These are phyloP conservation scores for Penicillium angulare DNA, from an alignment of 495 filamentous ascomycete genomes.

Conservation along the genomic window DNA sequence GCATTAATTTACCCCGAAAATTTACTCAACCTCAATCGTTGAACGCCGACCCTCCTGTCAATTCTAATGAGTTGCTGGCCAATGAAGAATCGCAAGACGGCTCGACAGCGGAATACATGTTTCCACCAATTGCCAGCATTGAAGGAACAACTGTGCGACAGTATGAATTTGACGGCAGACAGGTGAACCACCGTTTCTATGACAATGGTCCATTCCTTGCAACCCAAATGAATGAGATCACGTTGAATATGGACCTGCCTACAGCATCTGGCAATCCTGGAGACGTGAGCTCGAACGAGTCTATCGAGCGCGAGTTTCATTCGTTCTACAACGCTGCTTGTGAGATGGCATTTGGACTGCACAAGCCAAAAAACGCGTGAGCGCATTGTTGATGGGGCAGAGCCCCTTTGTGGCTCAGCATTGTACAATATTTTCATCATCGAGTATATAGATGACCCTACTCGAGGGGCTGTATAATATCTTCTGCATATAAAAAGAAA, in stretches of 20 bases:
- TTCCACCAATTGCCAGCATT: slow-evolving; percentile 30
- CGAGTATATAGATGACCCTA: not conserved
- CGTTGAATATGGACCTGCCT: slow-evolving; percentile 27
- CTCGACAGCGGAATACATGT: slow-evolving; percentile 30
- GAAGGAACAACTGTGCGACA: slow-evolving; percentile 23
- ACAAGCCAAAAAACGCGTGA: slow-evolving; percentile 2
- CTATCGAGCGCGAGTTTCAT: slow-evolving; percentile 29
- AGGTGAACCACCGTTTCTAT: slow-evolving; percentile 29
- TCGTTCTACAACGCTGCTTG: slow-evolving; percentile 39
- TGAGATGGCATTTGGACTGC: slow-evolving; percentile 36
- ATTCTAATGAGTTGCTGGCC: too few relatives aligned
- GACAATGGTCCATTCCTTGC: slow-evolving; percentile 36
- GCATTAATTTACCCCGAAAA: slow-evolving; percentile 28
- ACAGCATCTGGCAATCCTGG: not conserved
- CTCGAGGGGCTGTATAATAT: slow-evolving; percentile 2
- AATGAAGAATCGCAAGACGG: too few relatives aligned
- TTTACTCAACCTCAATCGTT: slow-evolving; percentile 1
- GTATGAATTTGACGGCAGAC: slow-evolving; percentile 31
- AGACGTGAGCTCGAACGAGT: slow-evolving; percentile 2
- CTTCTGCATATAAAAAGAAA: not conserved
- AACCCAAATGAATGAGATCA: slow-evolving; percentile 26
- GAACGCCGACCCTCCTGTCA: too few relatives aligned
- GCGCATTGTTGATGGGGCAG: not conserved
- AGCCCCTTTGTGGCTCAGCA: not conserved
- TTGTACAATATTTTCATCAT: not conserved